Percentiles rank a stretch among this genome's conserved stretches.
phyloP scores from a whole-genome alignment of 352 stramenopile species.

The Globisporangium emineosum region DNA sequence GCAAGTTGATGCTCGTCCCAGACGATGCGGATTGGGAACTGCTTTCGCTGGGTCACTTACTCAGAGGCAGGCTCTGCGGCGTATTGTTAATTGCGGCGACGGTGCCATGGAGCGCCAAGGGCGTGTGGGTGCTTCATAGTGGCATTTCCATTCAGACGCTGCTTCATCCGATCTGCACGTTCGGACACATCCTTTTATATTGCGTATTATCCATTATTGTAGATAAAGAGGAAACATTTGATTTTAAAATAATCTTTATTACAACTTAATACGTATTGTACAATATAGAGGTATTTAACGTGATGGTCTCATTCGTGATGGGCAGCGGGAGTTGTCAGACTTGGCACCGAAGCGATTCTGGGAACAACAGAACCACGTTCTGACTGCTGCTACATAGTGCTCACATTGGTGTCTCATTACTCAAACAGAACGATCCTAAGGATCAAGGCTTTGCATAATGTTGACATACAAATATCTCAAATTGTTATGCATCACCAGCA shows the following conservation, averaged over 20 bases:
- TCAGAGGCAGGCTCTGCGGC: background rate
- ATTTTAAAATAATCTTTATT: too few relatives aligned
- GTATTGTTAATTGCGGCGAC: background rate
- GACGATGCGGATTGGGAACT: slow-evolving; percentile 2
- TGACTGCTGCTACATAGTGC: background rate
- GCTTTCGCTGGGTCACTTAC: too few relatives aligned
- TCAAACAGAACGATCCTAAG: too few relatives aligned
- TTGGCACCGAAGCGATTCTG: background rate
- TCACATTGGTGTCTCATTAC: too few relatives aligned
- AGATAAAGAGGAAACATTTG: background rate
- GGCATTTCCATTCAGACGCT: slow-evolving; percentile 6
- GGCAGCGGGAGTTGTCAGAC: background rate
- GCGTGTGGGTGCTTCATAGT: background rate
- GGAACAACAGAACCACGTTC: background rate
- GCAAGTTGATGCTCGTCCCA: slow-evolving; percentile 8
- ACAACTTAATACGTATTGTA: background rate
- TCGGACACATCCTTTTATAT: background rate
- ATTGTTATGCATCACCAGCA: background rate
- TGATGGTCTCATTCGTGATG: background rate
- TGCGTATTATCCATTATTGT: background rate
- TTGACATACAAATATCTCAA: background rate
- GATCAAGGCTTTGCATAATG: background rate
- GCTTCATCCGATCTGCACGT: background rate
- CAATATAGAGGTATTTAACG: background rate
- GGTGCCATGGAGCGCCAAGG: background rate